These are phyloP conservation scores for Cryptosporidium meleagridis DNA, from an alignment of 169 alveolate species.

Conservation along the genomic window DNA sequence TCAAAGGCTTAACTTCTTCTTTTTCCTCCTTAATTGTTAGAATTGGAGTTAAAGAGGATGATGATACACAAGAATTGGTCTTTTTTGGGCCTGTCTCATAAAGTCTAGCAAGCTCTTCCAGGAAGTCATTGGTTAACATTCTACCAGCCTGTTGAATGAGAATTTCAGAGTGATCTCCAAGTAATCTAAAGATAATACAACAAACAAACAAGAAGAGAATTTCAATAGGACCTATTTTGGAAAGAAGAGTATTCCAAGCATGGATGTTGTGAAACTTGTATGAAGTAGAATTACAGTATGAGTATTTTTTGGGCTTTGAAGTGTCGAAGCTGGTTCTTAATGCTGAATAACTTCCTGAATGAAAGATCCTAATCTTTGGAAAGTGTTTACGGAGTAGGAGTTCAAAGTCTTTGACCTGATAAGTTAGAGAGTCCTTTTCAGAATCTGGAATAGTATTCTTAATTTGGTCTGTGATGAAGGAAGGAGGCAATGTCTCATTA, in stretches of 20 bases:
- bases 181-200: slow-evolving; percentile 14
- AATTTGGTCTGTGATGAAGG: neutral
- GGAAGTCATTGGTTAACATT: slow-evolving; percentile 57
- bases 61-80: neutral
- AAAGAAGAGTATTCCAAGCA: slow-evolving; percentile 32
- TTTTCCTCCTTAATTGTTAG: neutral
- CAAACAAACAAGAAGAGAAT: slow-evolving; percentile 20
- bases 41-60: neutral
- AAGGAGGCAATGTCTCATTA: neutral
- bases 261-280: neutral
- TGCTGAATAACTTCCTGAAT: neutral
- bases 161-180: neutral
- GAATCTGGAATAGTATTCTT: neutral
- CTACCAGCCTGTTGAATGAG: slow-evolving; percentile 60
- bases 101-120: slow-evolving; percentile 32
- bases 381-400: slow-evolving; percentile 14
- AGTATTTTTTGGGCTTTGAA: neutral
- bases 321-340: neutral
- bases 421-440: neutral
- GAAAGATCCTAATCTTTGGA: slow-evolving; percentile 25
- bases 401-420: slow-evolving; percentile 12
- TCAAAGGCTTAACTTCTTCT: neutral
- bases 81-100: neutral
- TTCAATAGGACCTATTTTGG: slow-evolving; percentile 45
- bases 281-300: neutral